Percentiles rank a stretch among this genome's conserved stretches.
Conservation (phyloP, 1,139 yeast species). For the Eremothecium sinecaudum region DNA sequence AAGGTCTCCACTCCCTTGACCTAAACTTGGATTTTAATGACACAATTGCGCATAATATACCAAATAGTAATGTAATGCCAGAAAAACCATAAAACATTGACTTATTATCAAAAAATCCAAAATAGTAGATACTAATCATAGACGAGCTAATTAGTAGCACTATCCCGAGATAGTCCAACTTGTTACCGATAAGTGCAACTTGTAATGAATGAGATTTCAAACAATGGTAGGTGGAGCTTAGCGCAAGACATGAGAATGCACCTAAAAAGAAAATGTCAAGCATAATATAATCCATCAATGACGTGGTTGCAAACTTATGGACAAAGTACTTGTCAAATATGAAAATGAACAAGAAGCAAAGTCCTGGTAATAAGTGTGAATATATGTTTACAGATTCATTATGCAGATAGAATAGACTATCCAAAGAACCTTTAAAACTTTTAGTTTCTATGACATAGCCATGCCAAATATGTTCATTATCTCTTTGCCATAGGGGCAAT, state of each 20-base stretch:
- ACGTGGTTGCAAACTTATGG: conserved; percentile 39
- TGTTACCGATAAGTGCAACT: conserved; percentile 61
- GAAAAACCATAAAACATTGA: conserved; percentile 38
- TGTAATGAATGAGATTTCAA: conserved; percentile 62
- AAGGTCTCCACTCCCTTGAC: conserved; percentile 61
- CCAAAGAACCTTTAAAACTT: conserved; percentile 42
- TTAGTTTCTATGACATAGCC: conserved; percentile 71
- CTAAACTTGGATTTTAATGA: conserved; percentile 62
- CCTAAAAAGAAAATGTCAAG: conserved; percentile 43
- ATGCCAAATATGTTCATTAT: conserved; percentile 63
- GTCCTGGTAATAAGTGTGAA: conserved; percentile 67
- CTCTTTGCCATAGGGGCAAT: conserved; percentile 77
- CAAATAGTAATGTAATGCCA: conserved; percentile 44
- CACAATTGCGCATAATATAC: conserved; percentile 51
- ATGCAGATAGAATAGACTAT: conserved; percentile 60
- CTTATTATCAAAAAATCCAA: conserved; percentile 51
- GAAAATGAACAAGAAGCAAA: conserved; percentile 31
- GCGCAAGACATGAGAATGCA: conserved; percentile 49
- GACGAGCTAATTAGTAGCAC: conserved; percentile 69
- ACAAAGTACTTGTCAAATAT: conserved; percentile 25
- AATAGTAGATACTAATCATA: conserved; percentile 58
- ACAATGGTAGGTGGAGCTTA: conserved; percentile 72
- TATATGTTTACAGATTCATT: conserved; percentile 80
- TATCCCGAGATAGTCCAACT: conserved; percentile 80
- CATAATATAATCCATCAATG: conserved; percentile 37